Evolutionary conservation across 495 filamentous ascomycete species (phyloP), one percentile per base, ranked within the genome.

Genomic region (Aspergillus cavernicola): DNA sequence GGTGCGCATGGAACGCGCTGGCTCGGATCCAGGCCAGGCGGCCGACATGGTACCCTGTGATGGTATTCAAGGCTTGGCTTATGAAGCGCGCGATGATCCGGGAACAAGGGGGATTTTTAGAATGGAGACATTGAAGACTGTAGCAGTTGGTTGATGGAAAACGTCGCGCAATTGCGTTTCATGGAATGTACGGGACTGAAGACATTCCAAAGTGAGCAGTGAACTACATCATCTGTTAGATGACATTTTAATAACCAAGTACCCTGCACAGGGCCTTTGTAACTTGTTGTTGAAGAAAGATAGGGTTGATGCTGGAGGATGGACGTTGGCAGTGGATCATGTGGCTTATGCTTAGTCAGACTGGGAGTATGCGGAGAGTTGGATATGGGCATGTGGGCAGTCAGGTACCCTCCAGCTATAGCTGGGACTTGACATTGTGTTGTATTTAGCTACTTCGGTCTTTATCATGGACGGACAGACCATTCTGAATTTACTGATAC

Each of bases 1-100:
- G 20, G 2, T 62, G 59, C 33, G 46, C 55, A 28, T 62, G 59
- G 59, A 58, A 56, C 36, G 16, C 33, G 11, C 19, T 62, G 40
- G 55, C 51, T 28, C 16, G 52, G n/a, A 42, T 55, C 42, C 40
- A 51, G 33, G 47, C 39, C 12, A 39, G 6, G 15, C 40, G 36
- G 16, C 55, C 55, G 9, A 26, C 36, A 38, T 62, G 59, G 55
- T n/a, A 18, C 9, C 44, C 48, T 0, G 6, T 8, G n/a, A 51
- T 26, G 42, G 52, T 58, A 4, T 58, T 62, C 41, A 45, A 45
- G 46, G 26, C 9, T 6, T 62, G 55, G 55, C 38, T 15, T n/a
- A 1, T 10, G 7, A 32, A 43, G 10, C 31, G 59, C 40, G 55
- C 31, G 43, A 48, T 28, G 10, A 43, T 43, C 22, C 15, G 56